phyloP scores from a whole-genome alignment of 805 yeast genomes.

The Zygoascus bituminiphila region DNA sequence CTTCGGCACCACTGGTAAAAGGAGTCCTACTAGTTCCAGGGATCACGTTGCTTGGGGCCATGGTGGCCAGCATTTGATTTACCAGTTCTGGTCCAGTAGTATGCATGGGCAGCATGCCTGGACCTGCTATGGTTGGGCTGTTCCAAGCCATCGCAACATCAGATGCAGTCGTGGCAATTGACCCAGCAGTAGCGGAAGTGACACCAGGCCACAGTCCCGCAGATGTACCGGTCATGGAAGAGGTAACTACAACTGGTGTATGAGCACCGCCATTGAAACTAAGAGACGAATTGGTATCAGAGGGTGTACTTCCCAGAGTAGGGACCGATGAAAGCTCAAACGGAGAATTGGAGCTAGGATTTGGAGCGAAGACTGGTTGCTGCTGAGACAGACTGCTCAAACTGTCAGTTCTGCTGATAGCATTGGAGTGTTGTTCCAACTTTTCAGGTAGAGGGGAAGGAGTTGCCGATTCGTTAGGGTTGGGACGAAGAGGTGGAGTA shows the following conservation, averaged over 20 bases:
- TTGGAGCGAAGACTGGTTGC: not conserved
- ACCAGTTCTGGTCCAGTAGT: not conserved
- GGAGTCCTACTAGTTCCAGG: constrained; percentile 4
- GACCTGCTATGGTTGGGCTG: not conserved
- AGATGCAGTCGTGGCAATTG: not conserved
- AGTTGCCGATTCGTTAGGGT: not conserved
- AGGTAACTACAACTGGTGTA: not conserved
- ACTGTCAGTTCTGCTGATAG: not conserved
- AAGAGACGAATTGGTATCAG: not conserved
- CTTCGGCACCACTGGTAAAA: not conserved
- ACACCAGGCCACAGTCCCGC: not conserved
- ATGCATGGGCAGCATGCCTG: not conserved
- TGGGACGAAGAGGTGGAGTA: not conserved
- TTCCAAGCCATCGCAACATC: not conserved
- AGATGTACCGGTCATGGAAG: not conserved
- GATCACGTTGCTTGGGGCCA: not conserved
- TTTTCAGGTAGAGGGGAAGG: not conserved
- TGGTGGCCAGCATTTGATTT: not conserved
- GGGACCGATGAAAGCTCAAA: not conserved
- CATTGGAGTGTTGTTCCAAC: not conserved
- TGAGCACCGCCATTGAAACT: not conserved
- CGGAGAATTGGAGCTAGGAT: not conserved
- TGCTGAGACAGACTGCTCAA: not conserved
- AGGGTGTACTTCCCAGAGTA: not conserved
- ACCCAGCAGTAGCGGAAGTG: not conserved